Conservation (phyloP, 352 stramenopile species). For the Phytophthora kernoviae region DNA sequence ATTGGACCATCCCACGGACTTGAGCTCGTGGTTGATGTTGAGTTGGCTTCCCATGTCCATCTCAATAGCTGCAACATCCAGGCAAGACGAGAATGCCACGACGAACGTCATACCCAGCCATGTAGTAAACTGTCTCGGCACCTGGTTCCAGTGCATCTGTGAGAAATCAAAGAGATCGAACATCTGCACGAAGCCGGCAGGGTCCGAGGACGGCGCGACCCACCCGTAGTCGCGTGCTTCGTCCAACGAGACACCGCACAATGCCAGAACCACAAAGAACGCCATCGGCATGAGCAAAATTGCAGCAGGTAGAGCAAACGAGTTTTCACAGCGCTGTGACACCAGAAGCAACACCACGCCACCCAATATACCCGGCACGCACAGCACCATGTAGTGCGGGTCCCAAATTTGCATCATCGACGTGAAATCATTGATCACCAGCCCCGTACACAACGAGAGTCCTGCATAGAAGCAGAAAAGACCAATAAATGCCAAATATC, state of each 20-base stretch:
- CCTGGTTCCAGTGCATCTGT: slow-evolving; percentile 89
- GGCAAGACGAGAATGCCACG: slow-evolving; percentile 95
- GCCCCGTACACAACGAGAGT: slow-evolving; percentile 90
- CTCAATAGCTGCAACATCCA: slow-evolving; percentile 98
- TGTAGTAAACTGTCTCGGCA: slow-evolving; percentile 92
- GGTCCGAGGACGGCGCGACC: slow-evolving; percentile 80
- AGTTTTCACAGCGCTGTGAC: slow-evolving; percentile 80
- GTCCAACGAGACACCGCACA: slow-evolving; percentile 83
- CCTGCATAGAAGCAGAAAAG: slow-evolving; percentile 96
- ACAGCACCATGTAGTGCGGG: slow-evolving; percentile 77
- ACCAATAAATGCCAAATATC: slow-evolving; percentile 98
- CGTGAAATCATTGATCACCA: slow-evolving; percentile 88
- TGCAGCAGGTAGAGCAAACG: slow-evolving; percentile 69
- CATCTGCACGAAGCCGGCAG: slow-evolving; percentile 68
- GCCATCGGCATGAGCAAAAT: slow-evolving; percentile 89
- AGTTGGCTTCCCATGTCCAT: slow-evolving; percentile 95
- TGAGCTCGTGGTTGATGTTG: slow-evolving; percentile 95
- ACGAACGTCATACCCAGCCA: slow-evolving; percentile 97
- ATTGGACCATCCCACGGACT: slow-evolving; percentile 96
- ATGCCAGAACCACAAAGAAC: slow-evolving; percentile 91
- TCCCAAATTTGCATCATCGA: slow-evolving; percentile 80
- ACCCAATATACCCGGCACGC: slow-evolving; percentile 81
- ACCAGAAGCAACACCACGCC: slow-evolving; percentile 86
- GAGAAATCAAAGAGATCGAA: slow-evolving; percentile 92
- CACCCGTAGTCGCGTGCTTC: slow-evolving; percentile 92